Evolutionary conservation across 768 basidiomycete genomes (phyloP), one percentile per base, ranked within the genome.

Genomic region (Leccinum arenicola): DNA sequence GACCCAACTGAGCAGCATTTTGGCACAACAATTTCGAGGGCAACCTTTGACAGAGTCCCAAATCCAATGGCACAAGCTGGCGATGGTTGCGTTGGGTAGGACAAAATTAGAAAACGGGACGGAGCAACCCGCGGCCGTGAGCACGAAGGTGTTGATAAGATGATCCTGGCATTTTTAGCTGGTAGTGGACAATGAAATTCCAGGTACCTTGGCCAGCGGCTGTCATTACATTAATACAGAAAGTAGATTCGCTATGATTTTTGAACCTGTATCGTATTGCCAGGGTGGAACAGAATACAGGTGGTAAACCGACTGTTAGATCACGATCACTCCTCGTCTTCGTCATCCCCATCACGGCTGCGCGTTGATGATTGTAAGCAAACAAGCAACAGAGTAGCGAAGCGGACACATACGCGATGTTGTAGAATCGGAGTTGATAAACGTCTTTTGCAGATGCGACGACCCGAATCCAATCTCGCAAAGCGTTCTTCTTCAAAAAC

Each of bases 401-500:
- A 29, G 11, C 15, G 23, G 48, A 12, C 17, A 81, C 88, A 61
- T 78, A 89, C 89, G 87, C 88, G 61, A 94, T 90, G 74, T 93
- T 94, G 82, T 91, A 95, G 89, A 95, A 96, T 66, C 89, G 85
- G 65, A 99, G 87, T 70, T 95, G 87, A 79, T 98, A 99, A 68
- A 82, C 84, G 74, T 97, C 93, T 81, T 98, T 97, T 55, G 86
- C 83, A 31, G 93, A 88, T 45, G 97, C 93, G 66, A 98, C 93
- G 65, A 99, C 96, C 57, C 94, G 95, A 74, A 98, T 93, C 91
- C 94, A 98, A 79, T 98, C 95, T 65, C 95, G 88, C 68, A 97
- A 83, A 49, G 82, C 78, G 80, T 95, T 95, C 86, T 97, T 97
- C 85, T 98, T 98, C 78, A 98, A 83, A 84, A 93, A 95, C 82